Evolutionary conservation across 176 grass and related monocot genomes (phyloP).

Genomic region (Rhynchospora breviuscula): DNA sequence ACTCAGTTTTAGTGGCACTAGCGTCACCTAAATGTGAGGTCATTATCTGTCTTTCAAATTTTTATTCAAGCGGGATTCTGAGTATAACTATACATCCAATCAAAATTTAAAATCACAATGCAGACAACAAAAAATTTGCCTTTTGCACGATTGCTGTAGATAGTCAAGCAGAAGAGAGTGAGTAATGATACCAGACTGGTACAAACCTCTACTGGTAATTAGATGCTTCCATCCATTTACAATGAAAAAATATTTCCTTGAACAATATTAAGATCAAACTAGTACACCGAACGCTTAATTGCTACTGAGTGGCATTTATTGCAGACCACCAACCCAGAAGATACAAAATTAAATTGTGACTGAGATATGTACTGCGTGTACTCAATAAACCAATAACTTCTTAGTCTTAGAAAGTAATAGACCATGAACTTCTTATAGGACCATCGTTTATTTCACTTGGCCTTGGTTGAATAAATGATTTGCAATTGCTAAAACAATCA

Average conservation of each 20-base stretch:
- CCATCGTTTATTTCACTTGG: not conserved
- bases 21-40: too few species aligned
- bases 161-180: too few species aligned
- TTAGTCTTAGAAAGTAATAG: not conserved
- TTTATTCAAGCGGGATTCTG: too few species aligned
- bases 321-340: not conserved
- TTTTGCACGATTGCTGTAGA: not conserved
- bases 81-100: too few species aligned
- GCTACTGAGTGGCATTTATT: not conserved
- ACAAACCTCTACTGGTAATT: not conserved
- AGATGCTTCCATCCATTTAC: not conserved
- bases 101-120: not conserved
- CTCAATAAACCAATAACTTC: not conserved
- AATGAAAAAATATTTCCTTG: not conserved
- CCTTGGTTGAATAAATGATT: not conserved
- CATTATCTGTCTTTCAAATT: too few species aligned
- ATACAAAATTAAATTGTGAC: not conserved
- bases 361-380: not conserved
- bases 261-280: not conserved
- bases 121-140: not conserved
- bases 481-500: constrained; percentile 16
- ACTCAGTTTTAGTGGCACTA: too few species aligned
- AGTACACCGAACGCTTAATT: not conserved
- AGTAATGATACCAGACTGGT: not conserved
- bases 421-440: not conserved